Evolutionary conservation across 192 early-diverging fungal species (phyloP), one percentile per base, ranked within the genome.

Genomic region (Coemansia sp.): DNA sequence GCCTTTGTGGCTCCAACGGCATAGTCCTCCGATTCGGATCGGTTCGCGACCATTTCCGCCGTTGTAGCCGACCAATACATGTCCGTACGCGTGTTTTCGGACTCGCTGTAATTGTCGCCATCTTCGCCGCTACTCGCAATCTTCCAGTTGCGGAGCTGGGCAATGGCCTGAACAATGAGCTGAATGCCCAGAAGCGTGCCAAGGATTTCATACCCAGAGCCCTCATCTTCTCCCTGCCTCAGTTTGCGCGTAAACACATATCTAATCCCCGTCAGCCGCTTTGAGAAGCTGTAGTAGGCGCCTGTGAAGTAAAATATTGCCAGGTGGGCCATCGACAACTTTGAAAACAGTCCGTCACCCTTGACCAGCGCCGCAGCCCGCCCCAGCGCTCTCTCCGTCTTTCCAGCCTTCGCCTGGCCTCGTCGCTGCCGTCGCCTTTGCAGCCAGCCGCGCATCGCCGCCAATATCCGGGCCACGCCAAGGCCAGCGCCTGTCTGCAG

Each of bases 271-370:
- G 88, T 68, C 19, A 92, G 33, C 15, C 95, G 84, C 63, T 94
- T 93, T 0, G 95, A 85, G 29, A 94, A 57, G 35, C 83, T 76
- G 63, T 98, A 94, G 64, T 89, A 94, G 0, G 87, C 81, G 14
- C 93, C 93, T 55, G 82, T 71, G 65, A 95, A 90, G 70, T 98
- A 98, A 77, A 98, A 98, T 17, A 93, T 60, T 3, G 87, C 91
- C 60, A 96, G 63, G 62, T 98, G 95, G 18, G 88, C 57, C 37
- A 88, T 73, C 18, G 53, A 38, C 15, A 83, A 33, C 18, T 65
- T 68, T 1, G 52, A 7, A 46, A 57, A 15, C 17, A 56, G 1
- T 4, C 58, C 68, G 14, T 24, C 35, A 58, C 33, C n/a, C 41
- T 46, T 56, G 43, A 60, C 37, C 32, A 56, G 34, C 43, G 52